phyloP scores from a whole-genome alignment of 345 rosid genomes.

The Citrus sinensis region DNA sequence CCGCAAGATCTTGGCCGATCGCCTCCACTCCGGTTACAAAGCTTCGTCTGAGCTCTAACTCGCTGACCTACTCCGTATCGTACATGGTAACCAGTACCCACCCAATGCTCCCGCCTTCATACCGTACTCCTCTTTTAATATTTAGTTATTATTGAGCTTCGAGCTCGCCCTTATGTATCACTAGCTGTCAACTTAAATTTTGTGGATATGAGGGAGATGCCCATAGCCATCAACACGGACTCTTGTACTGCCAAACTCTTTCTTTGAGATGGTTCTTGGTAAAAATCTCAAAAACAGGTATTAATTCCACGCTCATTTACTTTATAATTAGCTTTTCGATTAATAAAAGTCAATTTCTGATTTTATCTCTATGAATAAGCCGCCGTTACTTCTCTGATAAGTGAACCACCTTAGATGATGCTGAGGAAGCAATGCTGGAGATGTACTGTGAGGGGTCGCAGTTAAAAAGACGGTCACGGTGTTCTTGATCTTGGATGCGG shows the following conservation, averaged over 20 bases:
- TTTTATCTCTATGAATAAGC: conserved; percentile 14
- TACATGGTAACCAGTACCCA: conserved; percentile 36
- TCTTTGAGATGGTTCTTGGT: conserved; percentile 81
- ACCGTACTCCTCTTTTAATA: no score
- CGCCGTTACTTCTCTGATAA: conserved; percentile 64
- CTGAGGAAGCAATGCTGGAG: conserved; percentile 74
- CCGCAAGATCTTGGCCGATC: conserved; percentile 51
- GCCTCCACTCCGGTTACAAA: conserved; percentile 39
- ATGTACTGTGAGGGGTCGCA: conserved; percentile 64
- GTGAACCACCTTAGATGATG: conserved; percentile 61
- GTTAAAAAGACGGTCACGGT: conserved; percentile 28
- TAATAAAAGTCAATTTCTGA: background rate
- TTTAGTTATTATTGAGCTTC: no score
- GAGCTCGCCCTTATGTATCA: no score
- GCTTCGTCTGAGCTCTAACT: conserved; percentile 56
- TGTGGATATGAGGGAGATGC: conserved; percentile 49
- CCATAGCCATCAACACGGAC: conserved; percentile 69
- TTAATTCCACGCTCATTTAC: no score
- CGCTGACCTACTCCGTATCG: conserved; percentile 55
- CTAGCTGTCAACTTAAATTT: background rate
- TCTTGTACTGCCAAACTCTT: conserved; percentile 61
- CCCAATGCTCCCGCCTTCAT: background rate
- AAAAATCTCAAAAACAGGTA: conserved; percentile 71
- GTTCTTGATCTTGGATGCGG: conserved; percentile 88
- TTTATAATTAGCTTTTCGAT: no score